These are phyloP conservation scores for Rhinocladiella mackenziei DNA, from an alignment of 2,329 filamentous ascomycete species.

Conservation along the genomic window DNA sequence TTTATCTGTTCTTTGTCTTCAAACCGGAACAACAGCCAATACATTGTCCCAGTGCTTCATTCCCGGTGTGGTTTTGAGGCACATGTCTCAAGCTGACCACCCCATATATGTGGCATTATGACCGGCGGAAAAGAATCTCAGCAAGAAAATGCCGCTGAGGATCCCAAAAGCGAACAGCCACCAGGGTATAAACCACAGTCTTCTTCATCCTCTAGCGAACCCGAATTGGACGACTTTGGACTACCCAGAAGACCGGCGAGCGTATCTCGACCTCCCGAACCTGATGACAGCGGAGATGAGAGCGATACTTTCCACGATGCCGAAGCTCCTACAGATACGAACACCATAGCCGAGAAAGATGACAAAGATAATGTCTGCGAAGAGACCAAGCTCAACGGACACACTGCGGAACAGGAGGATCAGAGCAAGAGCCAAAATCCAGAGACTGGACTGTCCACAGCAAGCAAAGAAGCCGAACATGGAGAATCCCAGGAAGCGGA, in stretches of 20 bases:
- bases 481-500: conserved; percentile 15
- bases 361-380: not conserved
- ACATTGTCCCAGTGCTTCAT: conserved; percentile 1
- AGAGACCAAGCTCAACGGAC: not conserved
- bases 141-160: conserved; percentile 4
- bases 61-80: conserved; percentile 12
- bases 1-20: not conserved
- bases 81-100: conserved; percentile 20
- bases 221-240: conserved; percentile 67
- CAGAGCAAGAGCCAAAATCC: conserved; percentile 1
- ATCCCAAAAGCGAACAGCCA: conserved; percentile 1
- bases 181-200: not conserved
- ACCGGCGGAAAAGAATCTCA: conserved; percentile 15
- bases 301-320: conserved; percentile 38
- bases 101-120: conserved; percentile 22
- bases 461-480: not conserved
- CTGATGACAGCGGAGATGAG: conserved; percentile 40
- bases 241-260: conserved; percentile 53
- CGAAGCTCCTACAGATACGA: conserved; percentile 27
- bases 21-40: not conserved
- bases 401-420: not conserved
- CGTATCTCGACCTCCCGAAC: conserved; percentile 1
- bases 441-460: not conserved
- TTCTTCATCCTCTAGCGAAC: not conserved
- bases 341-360: conserved; percentile 19